A percentile compares a stretch with the other conserved stretches of the same genome.
Conservation (phyloP, 2,329 filamentous ascomycete species). For the Arthrinium puccinioides region DNA sequence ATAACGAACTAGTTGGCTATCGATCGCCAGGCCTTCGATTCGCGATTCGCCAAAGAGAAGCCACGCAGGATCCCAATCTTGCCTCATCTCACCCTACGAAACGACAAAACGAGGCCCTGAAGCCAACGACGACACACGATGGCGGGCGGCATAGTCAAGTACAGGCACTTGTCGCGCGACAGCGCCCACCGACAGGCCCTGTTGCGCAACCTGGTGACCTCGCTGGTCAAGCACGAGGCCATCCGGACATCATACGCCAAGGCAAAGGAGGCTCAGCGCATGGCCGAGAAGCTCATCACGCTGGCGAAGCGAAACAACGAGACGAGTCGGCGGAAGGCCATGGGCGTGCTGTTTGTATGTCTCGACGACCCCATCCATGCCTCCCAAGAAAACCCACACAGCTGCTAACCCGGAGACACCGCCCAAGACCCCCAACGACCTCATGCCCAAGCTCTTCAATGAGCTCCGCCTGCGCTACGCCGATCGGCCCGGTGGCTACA, state of each 20-base stretch:
- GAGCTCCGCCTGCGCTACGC: slow-evolving; percentile 74
- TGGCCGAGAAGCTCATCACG: slow-evolving; percentile 93
- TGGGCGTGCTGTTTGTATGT: slow-evolving; percentile 78
- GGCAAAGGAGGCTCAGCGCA: slow-evolving; percentile 89
- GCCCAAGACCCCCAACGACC: slow-evolving; percentile 54
- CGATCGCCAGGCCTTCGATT: no score
- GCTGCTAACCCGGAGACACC: slow-evolving; percentile 1
- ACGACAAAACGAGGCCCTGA: neutral
- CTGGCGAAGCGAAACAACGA: slow-evolving; percentile 89
- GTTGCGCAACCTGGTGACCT: slow-evolving; percentile 91
- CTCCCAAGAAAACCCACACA: neutral
- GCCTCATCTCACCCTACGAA: neutral
- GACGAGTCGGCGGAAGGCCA: slow-evolving; percentile 66
- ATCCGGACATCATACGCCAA: slow-evolving; percentile 95
- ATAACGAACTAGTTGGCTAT: no score
- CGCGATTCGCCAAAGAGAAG: no score
- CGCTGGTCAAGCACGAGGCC: slow-evolving; percentile 85
- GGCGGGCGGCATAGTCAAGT: slow-evolving; percentile 82
- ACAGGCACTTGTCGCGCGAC: slow-evolving; percentile 77
- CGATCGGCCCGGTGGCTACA: slow-evolving; percentile 81
- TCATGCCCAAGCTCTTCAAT: slow-evolving; percentile 83
- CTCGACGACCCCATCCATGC: no score
- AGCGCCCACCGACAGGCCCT: slow-evolving; percentile 87
- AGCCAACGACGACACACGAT: slow-evolving; percentile 37
- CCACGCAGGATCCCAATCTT: no score